Percentiles rank a stretch among this genome's conserved stretches.
phyloP scores from a whole-genome alignment of 331 rosid genomes.

The Quercus lobata region DNA sequence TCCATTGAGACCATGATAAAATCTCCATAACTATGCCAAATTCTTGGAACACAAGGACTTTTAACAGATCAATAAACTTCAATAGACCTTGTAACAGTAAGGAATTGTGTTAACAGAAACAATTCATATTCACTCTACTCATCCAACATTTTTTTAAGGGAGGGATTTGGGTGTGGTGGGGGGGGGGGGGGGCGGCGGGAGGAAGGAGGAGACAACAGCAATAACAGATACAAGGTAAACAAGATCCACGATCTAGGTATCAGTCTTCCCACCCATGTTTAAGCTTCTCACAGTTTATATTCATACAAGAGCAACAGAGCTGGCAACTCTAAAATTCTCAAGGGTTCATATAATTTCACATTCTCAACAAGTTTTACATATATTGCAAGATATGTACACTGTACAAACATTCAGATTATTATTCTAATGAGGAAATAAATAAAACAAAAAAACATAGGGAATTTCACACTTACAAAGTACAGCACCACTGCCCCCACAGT shows the following conservation, averaged over 20 bases:
- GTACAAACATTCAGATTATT: not conserved
- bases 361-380: not conserved
- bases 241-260: not conserved
- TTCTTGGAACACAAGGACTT: not conserved
- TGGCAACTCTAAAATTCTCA: not conserved
- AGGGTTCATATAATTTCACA: not conserved
- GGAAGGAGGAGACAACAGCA: not conserved
- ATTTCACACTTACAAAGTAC: conserved; percentile 59
- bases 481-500: conserved; percentile 89
- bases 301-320: not conserved
- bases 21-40: not conserved
- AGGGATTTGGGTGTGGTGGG: no score
- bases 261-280: not conserved
- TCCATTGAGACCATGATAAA: not conserved
- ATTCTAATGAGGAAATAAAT: not conserved
- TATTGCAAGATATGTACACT: not conserved
- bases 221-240: not conserved
- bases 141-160: no score
- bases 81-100: not conserved
- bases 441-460: not conserved
- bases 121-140: not conserved
- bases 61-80: not conserved
- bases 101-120: not conserved
- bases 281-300: not conserved
- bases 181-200: no score